These are phyloP conservation scores for Monilinia laxa DNA, from an alignment of 2,329 filamentous ascomycete species.

Conservation along the genomic window DNA sequence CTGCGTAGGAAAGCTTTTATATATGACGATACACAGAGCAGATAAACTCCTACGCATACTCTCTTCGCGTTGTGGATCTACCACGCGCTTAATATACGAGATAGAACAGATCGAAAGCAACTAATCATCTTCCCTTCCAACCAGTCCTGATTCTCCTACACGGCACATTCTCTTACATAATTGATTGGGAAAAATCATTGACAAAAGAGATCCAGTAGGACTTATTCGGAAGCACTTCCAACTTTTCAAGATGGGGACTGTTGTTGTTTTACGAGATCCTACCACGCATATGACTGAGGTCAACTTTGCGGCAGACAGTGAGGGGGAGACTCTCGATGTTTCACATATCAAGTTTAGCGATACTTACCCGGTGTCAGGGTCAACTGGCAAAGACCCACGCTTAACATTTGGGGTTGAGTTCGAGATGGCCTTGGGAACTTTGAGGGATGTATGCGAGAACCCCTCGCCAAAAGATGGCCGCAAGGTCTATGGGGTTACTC, in stretches of 20 bases:
- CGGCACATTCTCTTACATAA: background rate
- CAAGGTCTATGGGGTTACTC: background rate
- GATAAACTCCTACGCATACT: background rate
- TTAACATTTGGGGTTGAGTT: constrained; percentile 22
- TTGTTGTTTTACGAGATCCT: background rate
- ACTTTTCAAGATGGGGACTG: background rate
- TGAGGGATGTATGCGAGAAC: constrained; percentile 2
- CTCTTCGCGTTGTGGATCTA: background rate
- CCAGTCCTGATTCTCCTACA: background rate
- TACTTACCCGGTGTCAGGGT: background rate
- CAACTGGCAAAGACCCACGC: constrained; percentile 14
- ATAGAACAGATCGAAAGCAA: background rate
- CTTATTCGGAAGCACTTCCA: background rate
- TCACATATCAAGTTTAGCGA: background rate
- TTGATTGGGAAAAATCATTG: background rate
- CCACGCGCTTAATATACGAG: background rate
- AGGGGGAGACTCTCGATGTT: background rate
- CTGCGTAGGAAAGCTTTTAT: background rate
- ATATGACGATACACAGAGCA: background rate
- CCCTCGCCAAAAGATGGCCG: constrained; percentile 4
- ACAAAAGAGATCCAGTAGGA: background rate
- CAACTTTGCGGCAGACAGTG: background rate
- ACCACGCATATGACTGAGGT: background rate
- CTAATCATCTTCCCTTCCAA: background rate
- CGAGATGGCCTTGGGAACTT: constrained; percentile 15